Conservation (phyloP, 2,329 filamentous ascomycete genomes). For the Sporothrix curviconia region DNA sequence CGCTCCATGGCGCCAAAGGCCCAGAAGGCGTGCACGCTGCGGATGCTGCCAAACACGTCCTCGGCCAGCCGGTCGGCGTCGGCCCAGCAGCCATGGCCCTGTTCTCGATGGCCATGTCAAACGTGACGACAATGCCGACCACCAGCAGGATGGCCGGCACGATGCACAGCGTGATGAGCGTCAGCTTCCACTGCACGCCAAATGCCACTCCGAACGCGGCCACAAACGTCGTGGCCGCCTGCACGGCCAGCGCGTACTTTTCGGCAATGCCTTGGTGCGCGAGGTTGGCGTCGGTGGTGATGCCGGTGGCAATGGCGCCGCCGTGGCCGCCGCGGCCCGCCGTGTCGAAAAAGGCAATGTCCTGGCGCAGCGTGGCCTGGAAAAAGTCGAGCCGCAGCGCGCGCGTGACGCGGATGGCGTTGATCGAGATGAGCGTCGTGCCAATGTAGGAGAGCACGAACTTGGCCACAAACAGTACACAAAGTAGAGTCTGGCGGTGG, state of each 20-base stretch:
- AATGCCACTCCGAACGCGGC: constrained; percentile 49
- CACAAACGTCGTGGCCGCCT: constrained; percentile 47
- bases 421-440: constrained; percentile 48
- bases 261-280: constrained; percentile 58
- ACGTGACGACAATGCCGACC: constrained; percentile 43
- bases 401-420: constrained; percentile 53
- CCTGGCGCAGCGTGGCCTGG: constrained; percentile 58
- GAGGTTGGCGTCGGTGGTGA: constrained; percentile 56
- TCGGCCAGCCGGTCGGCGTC: constrained; percentile 40
- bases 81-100: constrained; percentile 33
- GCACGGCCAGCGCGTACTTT: constrained; percentile 51
- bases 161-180: constrained; percentile 51
- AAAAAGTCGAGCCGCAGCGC: constrained; percentile 44
- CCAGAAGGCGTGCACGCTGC: constrained; percentile 43
- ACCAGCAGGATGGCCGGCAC: constrained; percentile 48
- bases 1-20: constrained; percentile 25
- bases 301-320: constrained; percentile 55
- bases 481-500: constrained; percentile 51
- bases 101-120: constrained; percentile 45
- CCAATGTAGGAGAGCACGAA: constrained; percentile 52
- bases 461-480: constrained; percentile 63
- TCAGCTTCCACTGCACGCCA: constrained; percentile 50
- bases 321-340: constrained; percentile 55
- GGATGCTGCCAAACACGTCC: constrained; percentile 42
- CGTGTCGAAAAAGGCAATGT: constrained; percentile 59